Percentiles rank a stretch among this genome's conserved stretches.
These are phyloP conservation scores for Durusdinium trenchii DNA, from an alignment of 73 alveolate genomes.

Conservation along the genomic window DNA sequence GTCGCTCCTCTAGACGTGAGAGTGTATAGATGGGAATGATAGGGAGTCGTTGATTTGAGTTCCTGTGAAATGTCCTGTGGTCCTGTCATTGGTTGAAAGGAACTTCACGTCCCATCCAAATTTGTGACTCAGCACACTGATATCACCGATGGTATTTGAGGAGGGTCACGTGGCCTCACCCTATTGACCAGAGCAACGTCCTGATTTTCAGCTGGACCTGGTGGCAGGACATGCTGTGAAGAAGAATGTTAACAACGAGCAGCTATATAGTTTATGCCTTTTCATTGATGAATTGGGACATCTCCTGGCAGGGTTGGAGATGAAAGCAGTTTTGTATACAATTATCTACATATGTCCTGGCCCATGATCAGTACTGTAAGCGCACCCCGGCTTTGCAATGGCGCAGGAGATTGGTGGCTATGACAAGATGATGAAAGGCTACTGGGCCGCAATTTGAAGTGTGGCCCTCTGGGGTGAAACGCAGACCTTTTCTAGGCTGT, in stretches of 20 bases:
- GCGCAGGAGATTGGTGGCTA: conserved; percentile 86
- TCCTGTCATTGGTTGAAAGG: too few species aligned
- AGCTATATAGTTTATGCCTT: not conserved
- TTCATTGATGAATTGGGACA: not conserved
- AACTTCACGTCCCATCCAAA: too few species aligned
- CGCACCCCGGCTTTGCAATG: too few species aligned
- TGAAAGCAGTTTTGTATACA: too few species aligned
- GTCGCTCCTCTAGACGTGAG: not conserved
- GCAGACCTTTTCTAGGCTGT: not conserved
- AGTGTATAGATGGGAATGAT: too few species aligned
- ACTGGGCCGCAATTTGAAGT: not conserved
- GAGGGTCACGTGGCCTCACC: conserved; percentile 70
- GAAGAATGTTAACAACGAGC: not conserved
- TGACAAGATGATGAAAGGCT: conserved; percentile 77
- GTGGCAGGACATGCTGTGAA: conserved; percentile 22
- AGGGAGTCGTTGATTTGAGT: too few species aligned
- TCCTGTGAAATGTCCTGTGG: too few species aligned
- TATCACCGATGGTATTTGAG: not conserved
- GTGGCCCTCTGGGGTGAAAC: not conserved
- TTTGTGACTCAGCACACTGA: too few species aligned
- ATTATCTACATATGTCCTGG: too few species aligned
- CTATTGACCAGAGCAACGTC: conserved; percentile 76
- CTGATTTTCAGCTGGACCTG: conserved; percentile 42
- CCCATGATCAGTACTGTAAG: too few species aligned
- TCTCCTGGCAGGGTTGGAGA: not conserved